These are phyloP conservation scores for Seiridium unicorne DNA, from an alignment of 2,329 filamentous ascomycete species.

Conservation along the genomic window DNA sequence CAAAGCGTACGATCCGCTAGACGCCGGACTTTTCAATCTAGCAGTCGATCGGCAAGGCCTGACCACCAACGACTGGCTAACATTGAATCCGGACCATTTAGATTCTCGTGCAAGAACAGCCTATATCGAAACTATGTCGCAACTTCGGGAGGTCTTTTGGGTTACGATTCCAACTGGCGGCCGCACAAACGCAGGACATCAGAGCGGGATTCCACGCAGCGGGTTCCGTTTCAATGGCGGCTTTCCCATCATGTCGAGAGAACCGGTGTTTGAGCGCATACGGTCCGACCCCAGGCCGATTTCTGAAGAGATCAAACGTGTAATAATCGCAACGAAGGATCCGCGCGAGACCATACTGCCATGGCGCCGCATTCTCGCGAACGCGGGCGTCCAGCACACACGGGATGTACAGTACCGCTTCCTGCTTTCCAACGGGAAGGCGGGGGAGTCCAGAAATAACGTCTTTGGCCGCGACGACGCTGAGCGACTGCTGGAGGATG, in stretches of 20 bases:
- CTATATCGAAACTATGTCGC: not conserved
- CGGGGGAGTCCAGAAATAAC: not conserved
- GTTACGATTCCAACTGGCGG: not conserved
- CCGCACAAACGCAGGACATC: not conserved
- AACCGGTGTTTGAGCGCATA: not conserved
- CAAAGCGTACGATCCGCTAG: not conserved
- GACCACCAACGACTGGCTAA: not conserved
- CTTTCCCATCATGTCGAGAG: not conserved
- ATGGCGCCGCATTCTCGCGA: not conserved
- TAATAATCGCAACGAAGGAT: not conserved
- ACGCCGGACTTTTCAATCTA: not conserved
- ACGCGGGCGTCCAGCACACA: not conserved
- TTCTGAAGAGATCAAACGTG: not conserved
- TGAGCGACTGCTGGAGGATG: not conserved
- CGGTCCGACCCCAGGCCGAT: not conserved
- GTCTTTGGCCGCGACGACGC: not conserved
- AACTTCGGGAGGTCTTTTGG: not conserved
- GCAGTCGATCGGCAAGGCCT: not conserved
- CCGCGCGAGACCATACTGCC: not conserved
- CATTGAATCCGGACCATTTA: not conserved
- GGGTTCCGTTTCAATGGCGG: not conserved
- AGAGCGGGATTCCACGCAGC: not conserved
- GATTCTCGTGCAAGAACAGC: not conserved
- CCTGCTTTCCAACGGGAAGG: not conserved
- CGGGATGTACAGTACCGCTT: not conserved